Evolutionary conservation across 768 basidiomycete species (phyloP).

Genomic region (Rhodotorula sphaerocarpa): DNA sequence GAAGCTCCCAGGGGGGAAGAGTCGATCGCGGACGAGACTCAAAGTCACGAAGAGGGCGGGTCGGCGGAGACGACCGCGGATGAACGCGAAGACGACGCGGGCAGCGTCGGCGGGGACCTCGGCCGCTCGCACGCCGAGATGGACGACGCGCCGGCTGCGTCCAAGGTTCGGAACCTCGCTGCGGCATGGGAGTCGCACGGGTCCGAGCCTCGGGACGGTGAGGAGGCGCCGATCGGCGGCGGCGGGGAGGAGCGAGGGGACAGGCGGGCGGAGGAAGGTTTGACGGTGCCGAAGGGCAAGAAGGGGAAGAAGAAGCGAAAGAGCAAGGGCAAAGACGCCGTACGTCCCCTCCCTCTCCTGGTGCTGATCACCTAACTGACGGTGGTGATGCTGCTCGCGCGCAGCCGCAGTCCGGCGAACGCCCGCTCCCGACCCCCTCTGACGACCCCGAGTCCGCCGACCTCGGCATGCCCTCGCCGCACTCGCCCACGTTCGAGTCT

Average conservation of each 20-base stretch:
- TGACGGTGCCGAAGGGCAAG: slow-evolving; percentile 6
- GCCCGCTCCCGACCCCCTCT: slow-evolving; percentile 7
- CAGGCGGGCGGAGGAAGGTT: neutral
- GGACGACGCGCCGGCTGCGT: neutral
- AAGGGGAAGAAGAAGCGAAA: slow-evolving; percentile 23
- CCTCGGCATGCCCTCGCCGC: slow-evolving; percentile 6
- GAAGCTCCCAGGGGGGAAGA: neutral
- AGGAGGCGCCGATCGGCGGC: neutral
- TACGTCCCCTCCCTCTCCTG: neutral
- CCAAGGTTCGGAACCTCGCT: slow-evolving; percentile 2
- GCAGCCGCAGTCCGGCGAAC: slow-evolving; percentile 1
- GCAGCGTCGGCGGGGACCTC: slow-evolving; percentile 10
- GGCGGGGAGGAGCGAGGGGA: neutral
- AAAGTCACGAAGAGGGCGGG: neutral
- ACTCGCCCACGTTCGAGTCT: slow-evolving; percentile 5
- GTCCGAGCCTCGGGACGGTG: neutral
- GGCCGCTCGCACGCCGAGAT: neutral
- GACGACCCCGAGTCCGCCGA: slow-evolving; percentile 18
- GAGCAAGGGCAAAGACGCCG: slow-evolving; percentile 7
- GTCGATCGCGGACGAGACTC: neutral
- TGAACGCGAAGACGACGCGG: neutral
- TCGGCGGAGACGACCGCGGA: neutral
- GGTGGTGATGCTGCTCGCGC: neutral
- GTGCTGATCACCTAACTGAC: neutral
- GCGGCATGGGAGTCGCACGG: slow-evolving; percentile 5